Evolutionary conservation across 2,329 filamentous ascomycete genomes (phyloP), one percentile per base, ranked within the genome.

Genomic region (Talaromyces sp.): DNA sequence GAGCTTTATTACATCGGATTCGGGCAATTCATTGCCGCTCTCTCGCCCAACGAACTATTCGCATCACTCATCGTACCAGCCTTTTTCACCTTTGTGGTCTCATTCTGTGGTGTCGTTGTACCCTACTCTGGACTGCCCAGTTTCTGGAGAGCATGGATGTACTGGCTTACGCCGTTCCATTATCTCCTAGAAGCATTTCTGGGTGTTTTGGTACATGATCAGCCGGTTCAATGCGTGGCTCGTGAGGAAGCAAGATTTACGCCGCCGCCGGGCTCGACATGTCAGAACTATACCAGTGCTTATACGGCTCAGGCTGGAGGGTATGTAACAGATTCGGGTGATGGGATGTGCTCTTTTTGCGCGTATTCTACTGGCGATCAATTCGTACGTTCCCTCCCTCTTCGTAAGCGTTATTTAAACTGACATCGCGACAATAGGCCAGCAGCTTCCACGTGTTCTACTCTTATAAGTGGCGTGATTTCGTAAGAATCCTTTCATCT

Each of bases 51-150:
- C 72, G 86, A 88, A 67, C 78, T 90, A 3, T 81, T 91, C 19
- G 89, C 88, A 0, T 88, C 86, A 3, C 76, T 91, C 0, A 79
- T 91, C 0, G 88, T 91, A 0, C 89, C 89, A 0, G 74, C 90
- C 3, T 89, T 91, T 76, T 90, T 91, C 78, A 83, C 88, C 29
- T 91, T 87, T 47, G 80, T 92, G 2, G 83, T 91, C 8, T 85
- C 84, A 1, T 93, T 93, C 79, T 92, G 89, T 70, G 91, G 91
- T 68, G 89, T 93, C 1, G 80, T 92, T 5, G 90, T 92, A 0
- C 89, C 90, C 0, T 91, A 89, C 68, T 71, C 71, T 0, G 82
- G 83, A 29, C 82, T 93, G 25, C 84, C 87, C 8, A 70, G 75
- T 0, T 92, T 92, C 76, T 93, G 90, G 90, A 79, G 82, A 15